These are phyloP conservation scores for Lactarius vividus DNA, from an alignment of 768 basidiomycete species.

Conservation along the genomic window DNA sequence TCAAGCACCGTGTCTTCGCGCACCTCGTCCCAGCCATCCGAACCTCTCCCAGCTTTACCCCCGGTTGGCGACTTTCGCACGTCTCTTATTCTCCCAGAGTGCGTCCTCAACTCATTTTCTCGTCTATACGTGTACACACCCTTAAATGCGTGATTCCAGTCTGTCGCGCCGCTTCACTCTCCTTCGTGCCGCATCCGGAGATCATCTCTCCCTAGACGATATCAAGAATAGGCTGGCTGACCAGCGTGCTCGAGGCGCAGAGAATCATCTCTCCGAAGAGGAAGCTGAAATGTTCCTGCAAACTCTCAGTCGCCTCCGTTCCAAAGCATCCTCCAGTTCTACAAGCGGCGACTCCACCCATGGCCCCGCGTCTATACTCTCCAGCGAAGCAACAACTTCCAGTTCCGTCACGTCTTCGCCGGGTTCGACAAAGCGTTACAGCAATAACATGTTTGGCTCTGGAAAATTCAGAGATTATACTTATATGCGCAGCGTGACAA, in stretches of 20 bases:
- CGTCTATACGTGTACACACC: background rate
- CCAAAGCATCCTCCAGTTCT: constrained; percentile 33
- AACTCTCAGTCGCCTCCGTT: constrained; percentile 56
- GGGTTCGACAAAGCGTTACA: constrained; percentile 64
- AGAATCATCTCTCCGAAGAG: constrained; percentile 70
- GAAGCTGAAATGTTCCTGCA: constrained; percentile 85
- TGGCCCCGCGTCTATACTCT: constrained; percentile 25
- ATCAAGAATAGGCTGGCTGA: constrained; percentile 67
- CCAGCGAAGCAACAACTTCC: constrained; percentile 38
- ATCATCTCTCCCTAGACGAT: constrained; percentile 62
- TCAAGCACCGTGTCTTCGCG: constrained; percentile 26
- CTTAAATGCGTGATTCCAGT: constrained; percentile 40
- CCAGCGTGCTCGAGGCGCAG: constrained; percentile 67
- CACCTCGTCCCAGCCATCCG: constrained; percentile 31
- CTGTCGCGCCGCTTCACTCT: constrained; percentile 81
- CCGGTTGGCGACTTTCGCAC: constrained; percentile 79
- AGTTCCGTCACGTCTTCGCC: constrained; percentile 38
- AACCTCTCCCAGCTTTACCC: constrained; percentile 55
- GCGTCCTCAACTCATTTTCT: constrained; percentile 36
- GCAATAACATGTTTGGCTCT: constrained; percentile 85
- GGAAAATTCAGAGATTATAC: constrained; percentile 73
- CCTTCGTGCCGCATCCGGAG: constrained; percentile 64
- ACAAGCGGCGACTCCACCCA: constrained; percentile 28
- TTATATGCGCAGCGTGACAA: constrained; percentile 58
- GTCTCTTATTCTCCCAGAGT: constrained; percentile 84